phyloP scores from a whole-genome alignment of 2,329 filamentous ascomycete species.

The Periconia sp. region DNA sequence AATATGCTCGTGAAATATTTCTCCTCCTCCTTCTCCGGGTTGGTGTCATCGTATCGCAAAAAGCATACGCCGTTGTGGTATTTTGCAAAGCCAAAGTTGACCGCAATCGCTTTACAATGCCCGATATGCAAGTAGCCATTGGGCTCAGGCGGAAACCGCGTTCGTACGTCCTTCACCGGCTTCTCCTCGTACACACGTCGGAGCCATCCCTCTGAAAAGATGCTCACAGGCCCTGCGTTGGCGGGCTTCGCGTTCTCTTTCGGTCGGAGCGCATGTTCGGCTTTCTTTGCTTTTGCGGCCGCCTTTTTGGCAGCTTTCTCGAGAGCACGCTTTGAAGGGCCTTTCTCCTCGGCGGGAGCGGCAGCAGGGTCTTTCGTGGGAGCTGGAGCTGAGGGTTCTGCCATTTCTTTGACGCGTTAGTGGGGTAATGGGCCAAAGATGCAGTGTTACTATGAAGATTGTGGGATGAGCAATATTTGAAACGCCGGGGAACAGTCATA shows the following conservation, averaged over 20 bases:
- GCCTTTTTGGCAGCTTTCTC: slow-evolving; percentile 55
- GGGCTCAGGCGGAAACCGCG: slow-evolving; percentile 62
- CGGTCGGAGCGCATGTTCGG: slow-evolving; percentile 44
- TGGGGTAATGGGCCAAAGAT: neutral
- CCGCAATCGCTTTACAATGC: slow-evolving; percentile 90
- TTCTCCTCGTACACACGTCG: slow-evolving; percentile 55
- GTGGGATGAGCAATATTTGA: neutral
- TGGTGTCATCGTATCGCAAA: slow-evolving; percentile 89
- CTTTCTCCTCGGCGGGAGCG: slow-evolving; percentile 34
- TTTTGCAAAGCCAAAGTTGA: slow-evolving; percentile 94
- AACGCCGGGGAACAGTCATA: neutral
- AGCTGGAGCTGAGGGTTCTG: slow-evolving; percentile 24
- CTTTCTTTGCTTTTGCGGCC: slow-evolving; percentile 47
- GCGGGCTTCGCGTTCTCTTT: slow-evolving; percentile 39
- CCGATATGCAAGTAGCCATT: slow-evolving; percentile 94
- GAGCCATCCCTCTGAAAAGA: slow-evolving; percentile 54
- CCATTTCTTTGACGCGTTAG: slow-evolving; percentile 3
- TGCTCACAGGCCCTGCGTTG: slow-evolving; percentile 34
- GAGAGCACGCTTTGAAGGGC: slow-evolving; percentile 51
- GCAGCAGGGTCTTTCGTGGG: neutral
- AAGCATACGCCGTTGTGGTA: slow-evolving; percentile 78
- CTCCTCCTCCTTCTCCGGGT: slow-evolving; percentile 90
- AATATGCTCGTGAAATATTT: slow-evolving; percentile 86
- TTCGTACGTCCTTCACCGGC: slow-evolving; percentile 48
- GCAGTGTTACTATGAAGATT: neutral